Conservation (phyloP, 2,329 filamentous ascomycete genomes). For the Neofusicoccum laricinum region DNA sequence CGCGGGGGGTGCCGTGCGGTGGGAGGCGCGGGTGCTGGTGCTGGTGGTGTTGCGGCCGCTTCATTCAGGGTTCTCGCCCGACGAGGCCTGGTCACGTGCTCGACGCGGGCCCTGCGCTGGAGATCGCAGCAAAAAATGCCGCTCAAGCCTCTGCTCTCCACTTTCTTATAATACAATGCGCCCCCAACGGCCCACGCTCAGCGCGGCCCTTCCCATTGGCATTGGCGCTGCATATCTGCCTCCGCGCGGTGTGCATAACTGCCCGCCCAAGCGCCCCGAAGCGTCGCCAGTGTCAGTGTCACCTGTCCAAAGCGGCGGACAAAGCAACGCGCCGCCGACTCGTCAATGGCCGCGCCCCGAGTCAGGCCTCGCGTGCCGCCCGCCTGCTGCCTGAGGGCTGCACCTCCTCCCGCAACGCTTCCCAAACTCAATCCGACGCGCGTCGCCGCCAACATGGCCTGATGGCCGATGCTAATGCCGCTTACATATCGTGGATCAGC, state of each 20-base stretch:
- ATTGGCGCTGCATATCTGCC: constrained; percentile 12
- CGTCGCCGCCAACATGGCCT: constrained; percentile 2
- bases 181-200: constrained; percentile 7
- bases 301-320: constrained; percentile 10
- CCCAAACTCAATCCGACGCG: constrained; percentile 12
- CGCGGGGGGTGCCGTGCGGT: constrained; percentile 6
- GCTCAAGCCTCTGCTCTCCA: constrained; percentile 14
- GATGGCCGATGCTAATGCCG: constrained; percentile 3
- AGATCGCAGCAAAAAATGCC: constrained; percentile 15
- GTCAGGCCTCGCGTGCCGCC: neutral
- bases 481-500: constrained; percentile 12
- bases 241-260: neutral
- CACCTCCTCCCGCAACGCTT: constrained; percentile 5
- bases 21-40: constrained; percentile 10
- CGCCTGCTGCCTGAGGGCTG: constrained; percentile 7
- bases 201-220: neutral
- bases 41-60: constrained; percentile 14
- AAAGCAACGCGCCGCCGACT: constrained; percentile 7
- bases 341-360: neutral
- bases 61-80: constrained; percentile 15
- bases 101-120: constrained; percentile 6
- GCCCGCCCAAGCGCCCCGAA: constrained; percentile 2
- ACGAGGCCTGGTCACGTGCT: constrained; percentile 9
- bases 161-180: constrained; percentile 9
- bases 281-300: constrained; percentile 11